Base-by-base conservation (phyloP, 2,329 filamentous ascomycete genomes). In the Colletotrichum karsti region DNA sequence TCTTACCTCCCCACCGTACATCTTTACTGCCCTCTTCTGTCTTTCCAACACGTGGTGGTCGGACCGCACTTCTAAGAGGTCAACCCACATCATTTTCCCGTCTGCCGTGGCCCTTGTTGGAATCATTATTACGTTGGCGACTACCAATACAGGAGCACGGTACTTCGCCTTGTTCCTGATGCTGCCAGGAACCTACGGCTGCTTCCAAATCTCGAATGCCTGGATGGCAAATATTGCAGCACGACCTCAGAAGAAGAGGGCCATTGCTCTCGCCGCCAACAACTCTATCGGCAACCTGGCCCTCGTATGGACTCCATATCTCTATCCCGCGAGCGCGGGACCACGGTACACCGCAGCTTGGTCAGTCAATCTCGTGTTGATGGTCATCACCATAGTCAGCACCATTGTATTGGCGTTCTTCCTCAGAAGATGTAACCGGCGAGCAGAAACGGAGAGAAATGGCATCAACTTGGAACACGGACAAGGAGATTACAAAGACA, bases 221-320 rank as follows among this genome's bases (percentile, higher is more conserved):
- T 75, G 73, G 73, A 74, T 74, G 72, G 73, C 73, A n/a, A 75
- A 74, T 65, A 74, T 73, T 39, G 71, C 67, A 3, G 72, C 73
- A 3, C 70, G 73, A 4, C 73, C 74, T 8, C 71, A 67, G 51
- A 73, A 73, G 61, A 74, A 74, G 58, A 70, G 73, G 5, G 73
- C 72, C 5, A 73, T 74, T n/a, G 60, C 60, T 7, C 48, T 74
- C 20, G 74, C 74, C 2, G 70, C 73, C 69, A 74, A 73, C 69
- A 75, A 75, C 63, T 70, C 73, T 1, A 59, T 74, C 26, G 73
- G 73, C 15, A 74, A 75, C 28, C 15, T 74, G n/a, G 73, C 73
- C 12, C 67, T 74, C 3, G 72, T 74, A 4, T 74, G 73, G 72
- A 73, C 73, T 1, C 73, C 74, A 2, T 75, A 75, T 24, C 66